phyloP scores from a whole-genome alignment of 805 yeast species.

The Debaryomyces hansenii region DNA sequence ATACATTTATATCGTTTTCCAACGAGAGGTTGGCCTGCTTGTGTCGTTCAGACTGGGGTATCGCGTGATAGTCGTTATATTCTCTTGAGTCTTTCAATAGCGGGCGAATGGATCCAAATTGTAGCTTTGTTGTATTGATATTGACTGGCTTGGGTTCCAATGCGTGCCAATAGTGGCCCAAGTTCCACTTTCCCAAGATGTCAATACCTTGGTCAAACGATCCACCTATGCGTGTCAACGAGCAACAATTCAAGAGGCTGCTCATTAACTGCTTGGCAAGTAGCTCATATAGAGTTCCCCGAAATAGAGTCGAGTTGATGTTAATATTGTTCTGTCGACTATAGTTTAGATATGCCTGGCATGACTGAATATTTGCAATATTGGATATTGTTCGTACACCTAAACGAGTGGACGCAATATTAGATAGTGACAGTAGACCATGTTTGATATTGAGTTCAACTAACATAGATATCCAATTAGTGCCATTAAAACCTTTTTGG shows the following conservation, averaged over 20 bases:
- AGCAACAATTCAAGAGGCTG: constrained; percentile 33
- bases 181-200: constrained; percentile 53
- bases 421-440: neutral
- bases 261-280: constrained; percentile 40
- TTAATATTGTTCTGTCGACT: constrained; percentile 22
- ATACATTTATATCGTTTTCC: constrained; percentile 33
- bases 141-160: neutral
- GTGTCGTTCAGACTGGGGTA: neutral
- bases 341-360: constrained; percentile 28
- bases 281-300: constrained; percentile 58
- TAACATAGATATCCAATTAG: neutral
- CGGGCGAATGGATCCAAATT: constrained; percentile 7
- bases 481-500: no score
- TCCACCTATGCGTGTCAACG: constrained; percentile 51
- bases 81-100: constrained; percentile 18
- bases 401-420: constrained; percentile 14
- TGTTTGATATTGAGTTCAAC: neutral
- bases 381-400: constrained; percentile 6
- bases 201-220: constrained; percentile 59
- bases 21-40: constrained; percentile 16
- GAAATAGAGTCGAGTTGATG: constrained; percentile 43
- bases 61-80: constrained; percentile 7
- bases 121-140: neutral
- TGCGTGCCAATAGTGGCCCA: constrained; percentile 20
- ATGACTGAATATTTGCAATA: constrained; percentile 17